A percentile compares a stretch with the other conserved stretches of the same genome.
Conservation (phyloP, 805 yeast species). For the Candida vaughaniae region DNA sequence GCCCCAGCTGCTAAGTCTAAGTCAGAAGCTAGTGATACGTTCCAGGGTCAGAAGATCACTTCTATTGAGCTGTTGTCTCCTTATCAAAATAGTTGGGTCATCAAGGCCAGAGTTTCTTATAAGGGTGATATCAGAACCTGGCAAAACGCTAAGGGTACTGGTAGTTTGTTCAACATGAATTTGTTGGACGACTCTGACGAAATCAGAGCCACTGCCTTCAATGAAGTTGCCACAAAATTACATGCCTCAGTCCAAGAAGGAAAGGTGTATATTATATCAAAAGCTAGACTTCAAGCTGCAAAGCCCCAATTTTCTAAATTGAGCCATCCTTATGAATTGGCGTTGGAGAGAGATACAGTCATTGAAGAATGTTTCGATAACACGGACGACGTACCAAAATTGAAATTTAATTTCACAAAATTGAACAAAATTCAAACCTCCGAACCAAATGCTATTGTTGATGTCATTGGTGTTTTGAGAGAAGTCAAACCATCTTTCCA, state of each 20-base stretch:
- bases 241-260: constrained; percentile 82
- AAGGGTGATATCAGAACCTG: constrained; percentile 87
- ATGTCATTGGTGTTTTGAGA: constrained; percentile 84
- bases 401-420: constrained; percentile 73
- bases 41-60: constrained; percentile 8
- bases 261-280: constrained; percentile 79
- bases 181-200: constrained; percentile 94
- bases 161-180: constrained; percentile 84
- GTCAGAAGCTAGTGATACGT: constrained; percentile 1
- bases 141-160: constrained; percentile 84
- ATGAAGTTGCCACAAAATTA: constrained; percentile 78
- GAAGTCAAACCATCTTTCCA: constrained; percentile 73
- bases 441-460: constrained; percentile 72
- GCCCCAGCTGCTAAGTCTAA: constrained; percentile 2
- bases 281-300: constrained; percentile 77
- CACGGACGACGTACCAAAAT: constrained; percentile 64
- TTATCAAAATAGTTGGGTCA: constrained; percentile 86
- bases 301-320: constrained; percentile 83
- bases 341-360: constrained; percentile 74
- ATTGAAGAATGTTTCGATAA: constrained; percentile 66
- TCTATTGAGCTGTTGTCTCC: constrained; percentile 84
- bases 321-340: constrained; percentile 84
- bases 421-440: constrained; percentile 63
- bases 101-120: constrained; percentile 86
- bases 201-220: constrained; percentile 93